Evolutionary conservation across 2,329 filamentous ascomycete species (phyloP), one percentile per base, ranked within the genome.

Genomic region (Colletotrichum trifolii): DNA sequence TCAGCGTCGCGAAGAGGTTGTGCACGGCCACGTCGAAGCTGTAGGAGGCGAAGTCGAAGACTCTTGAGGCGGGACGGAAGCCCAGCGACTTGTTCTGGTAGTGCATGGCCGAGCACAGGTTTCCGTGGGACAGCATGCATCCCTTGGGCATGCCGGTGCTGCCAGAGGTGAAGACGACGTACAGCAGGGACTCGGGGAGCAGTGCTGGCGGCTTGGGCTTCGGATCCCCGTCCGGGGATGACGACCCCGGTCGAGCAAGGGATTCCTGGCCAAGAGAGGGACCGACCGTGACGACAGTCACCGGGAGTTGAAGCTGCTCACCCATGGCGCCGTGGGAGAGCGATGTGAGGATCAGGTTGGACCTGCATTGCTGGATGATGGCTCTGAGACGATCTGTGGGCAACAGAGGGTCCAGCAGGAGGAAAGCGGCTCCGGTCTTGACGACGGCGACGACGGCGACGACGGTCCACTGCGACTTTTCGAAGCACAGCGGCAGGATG

Each of bases 121-220:
- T 58, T 17, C 45, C 59, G 61, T 75, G 74, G 57, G 70, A 67
- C 47, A 75, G 67, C 34, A 84, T 77, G 15, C 83, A 81, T 38
- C 83, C 83, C 72, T 85, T 85, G 1, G 87, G 83, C 35, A 74
- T 74, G 7, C 83, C 83, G 1, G 83, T 85, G 36, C 81, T 85
- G 9, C 83, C 83, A 8, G 83, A 85, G 34, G 83, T 85, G 70
- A 84, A 85, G 71, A 85, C 82, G 69, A 84, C 79, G 49, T 74
- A 76, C 17, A 4, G 25, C 35, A n/a, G 36, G 13, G 47, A 35
- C 47, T 13, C 33, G 47, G 11, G 47, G 36, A 12, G 17, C 54
- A 9, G 39, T 45, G 15, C 8, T 42, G 8, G 33, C 35, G 34
- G 38, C 60, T 50, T 69, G 67, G 68, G 72, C 67, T 69, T 71